phyloP scores from a whole-genome alignment of 768 basidiomycete genomes.

The Pisolithus marmoratus region DNA sequence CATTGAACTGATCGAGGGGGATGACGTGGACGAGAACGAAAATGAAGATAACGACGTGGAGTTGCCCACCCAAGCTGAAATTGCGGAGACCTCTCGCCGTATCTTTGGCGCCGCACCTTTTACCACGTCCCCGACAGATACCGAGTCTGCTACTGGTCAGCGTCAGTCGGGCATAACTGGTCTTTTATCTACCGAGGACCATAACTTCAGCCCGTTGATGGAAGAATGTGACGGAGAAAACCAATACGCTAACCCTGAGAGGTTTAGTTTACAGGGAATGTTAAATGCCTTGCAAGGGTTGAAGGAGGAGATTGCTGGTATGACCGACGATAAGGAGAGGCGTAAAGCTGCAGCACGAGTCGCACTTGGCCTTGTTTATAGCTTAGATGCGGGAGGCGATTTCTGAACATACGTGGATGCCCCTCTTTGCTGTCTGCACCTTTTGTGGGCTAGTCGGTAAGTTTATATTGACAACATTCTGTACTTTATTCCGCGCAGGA shows the following conservation, averaged over 20 bases:
- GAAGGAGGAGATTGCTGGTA: slow-evolving; percentile 69
- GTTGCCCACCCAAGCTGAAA: slow-evolving; percentile 47
- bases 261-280: slow-evolving; percentile 60
- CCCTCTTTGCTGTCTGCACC: no score
- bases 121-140: slow-evolving; percentile 12
- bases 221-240: slow-evolving; percentile 19
- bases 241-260: slow-evolving; percentile 30
- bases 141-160: background rate
- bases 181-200: background rate
- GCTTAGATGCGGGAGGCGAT: slow-evolving; percentile 28
- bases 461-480: background rate
- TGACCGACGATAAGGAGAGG: slow-evolving; percentile 57
- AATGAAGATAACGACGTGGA: slow-evolving; percentile 17
- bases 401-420: background rate
- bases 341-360: slow-evolving; percentile 66
- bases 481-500: no score
- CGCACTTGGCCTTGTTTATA: slow-evolving; percentile 69
- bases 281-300: slow-evolving; percentile 58
- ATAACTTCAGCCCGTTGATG: slow-evolving; percentile 17
- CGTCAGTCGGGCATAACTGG: background rate
- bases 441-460: background rate
- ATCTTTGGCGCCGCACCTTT: slow-evolving; percentile 40
- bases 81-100: slow-evolving; percentile 39
- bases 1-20: background rate
- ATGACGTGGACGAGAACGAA: slow-evolving; percentile 11